A percentile compares a stretch with the other conserved stretches of the same genome.
Evolutionary conservation across 1,139 yeast genomes (phyloP).

Genomic region (Candida sp.): DNA sequence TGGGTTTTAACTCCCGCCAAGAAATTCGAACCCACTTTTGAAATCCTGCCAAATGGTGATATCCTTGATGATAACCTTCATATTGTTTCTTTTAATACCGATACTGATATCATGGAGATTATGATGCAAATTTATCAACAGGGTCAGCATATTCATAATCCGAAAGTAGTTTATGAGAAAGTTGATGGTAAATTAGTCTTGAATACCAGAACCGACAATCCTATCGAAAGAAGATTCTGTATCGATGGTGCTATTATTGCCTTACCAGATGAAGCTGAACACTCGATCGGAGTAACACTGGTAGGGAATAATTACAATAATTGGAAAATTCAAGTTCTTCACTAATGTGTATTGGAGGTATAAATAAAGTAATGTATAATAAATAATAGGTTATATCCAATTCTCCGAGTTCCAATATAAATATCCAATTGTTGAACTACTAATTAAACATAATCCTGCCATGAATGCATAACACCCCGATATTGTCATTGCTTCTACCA

Average conservation of each 20-base stretch:
- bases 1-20: conserved; percentile 62
- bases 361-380: neutral
- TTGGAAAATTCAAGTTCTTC: conserved; percentile 18
- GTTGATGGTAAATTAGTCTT: conserved; percentile 12
- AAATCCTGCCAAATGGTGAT: conserved; percentile 69
- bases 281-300: conserved; percentile 13
- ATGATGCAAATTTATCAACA: conserved; percentile 58
- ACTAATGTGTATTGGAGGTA: conserved; percentile 3
- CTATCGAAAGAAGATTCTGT: conserved; percentile 41
- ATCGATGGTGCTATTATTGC: conserved; percentile 49
- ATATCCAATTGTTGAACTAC: conserved; percentile 5
- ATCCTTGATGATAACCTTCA: conserved; percentile 50
- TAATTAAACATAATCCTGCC: conserved; percentile 22
- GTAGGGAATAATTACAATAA: conserved; percentile 19
- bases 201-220: conserved; percentile 11
- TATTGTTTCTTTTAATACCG: conserved; percentile 50
- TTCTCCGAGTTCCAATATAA: conserved; percentile 3
- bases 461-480: conserved; percentile 67
- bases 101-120: conserved; percentile 45
- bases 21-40: conserved; percentile 64
- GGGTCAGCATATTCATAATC: conserved; percentile 51
- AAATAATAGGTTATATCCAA: conserved; percentile 3
- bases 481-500: conserved; percentile 48
- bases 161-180: conserved; percentile 40
- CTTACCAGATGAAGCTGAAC: conserved; percentile 23